These are phyloP conservation scores for Aureobasidium melanogenum DNA, from an alignment of 2,329 filamentous ascomycete species.

Conservation along the genomic window DNA sequence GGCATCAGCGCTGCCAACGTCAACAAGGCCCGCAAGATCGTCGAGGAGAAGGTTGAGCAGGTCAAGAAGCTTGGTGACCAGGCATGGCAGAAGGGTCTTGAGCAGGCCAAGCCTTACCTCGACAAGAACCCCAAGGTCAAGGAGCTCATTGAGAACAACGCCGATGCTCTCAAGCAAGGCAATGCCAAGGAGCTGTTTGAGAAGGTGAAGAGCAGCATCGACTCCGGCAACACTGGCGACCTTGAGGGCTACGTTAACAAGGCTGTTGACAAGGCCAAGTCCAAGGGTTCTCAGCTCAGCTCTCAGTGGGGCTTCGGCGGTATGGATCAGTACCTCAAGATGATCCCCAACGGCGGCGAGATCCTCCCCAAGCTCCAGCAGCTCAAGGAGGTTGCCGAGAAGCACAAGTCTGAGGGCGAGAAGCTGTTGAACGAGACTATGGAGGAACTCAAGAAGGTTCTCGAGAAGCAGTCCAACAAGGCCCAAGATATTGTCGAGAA, in stretches of 20 bases:
- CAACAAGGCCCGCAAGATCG: constrained; percentile 47
- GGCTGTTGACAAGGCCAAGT: constrained; percentile 51
- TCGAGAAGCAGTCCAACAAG: constrained; percentile 51
- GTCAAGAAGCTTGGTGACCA: constrained; percentile 60
- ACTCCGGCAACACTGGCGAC: constrained; percentile 51
- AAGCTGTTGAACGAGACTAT: constrained; percentile 60
- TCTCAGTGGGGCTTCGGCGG: constrained; percentile 24
- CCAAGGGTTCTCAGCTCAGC: constrained; percentile 28
- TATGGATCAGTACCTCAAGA: constrained; percentile 54
- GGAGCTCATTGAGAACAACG: constrained; percentile 62
- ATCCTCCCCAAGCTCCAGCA: constrained; percentile 58
- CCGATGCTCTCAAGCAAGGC: constrained; percentile 57
- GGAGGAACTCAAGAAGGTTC: constrained; percentile 55
- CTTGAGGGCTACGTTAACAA: constrained; percentile 54
- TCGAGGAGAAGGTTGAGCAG: constrained; percentile 62
- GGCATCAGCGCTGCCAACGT: constrained; percentile 52
- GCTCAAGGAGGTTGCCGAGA: constrained; percentile 54
- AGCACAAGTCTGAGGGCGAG: constrained; percentile 62
- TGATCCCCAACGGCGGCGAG: constrained; percentile 55
- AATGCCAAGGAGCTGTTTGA: constrained; percentile 56
- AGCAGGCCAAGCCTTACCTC: constrained; percentile 62
- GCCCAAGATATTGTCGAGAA: constrained; percentile 51
- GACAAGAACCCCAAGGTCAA: constrained; percentile 72
- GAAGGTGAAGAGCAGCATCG: constrained; percentile 51
- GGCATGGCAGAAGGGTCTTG: constrained; percentile 61